Base-by-base conservation (phyloP, 257 asterid species). In the Paulownia fortunei region DNA sequence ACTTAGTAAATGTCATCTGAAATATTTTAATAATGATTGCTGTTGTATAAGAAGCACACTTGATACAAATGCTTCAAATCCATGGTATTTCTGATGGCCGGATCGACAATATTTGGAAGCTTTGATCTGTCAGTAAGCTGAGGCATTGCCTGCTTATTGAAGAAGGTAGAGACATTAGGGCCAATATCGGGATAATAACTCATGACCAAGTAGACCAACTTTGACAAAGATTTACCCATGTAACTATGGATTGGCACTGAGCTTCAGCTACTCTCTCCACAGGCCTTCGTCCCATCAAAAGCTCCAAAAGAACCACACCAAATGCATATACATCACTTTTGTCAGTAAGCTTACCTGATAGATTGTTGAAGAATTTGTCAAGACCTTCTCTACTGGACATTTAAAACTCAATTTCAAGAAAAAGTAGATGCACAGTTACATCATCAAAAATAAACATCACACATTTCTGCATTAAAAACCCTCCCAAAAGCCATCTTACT, bases 291-390 rank as follows among this genome's bases (percentile, higher is more conserved):
- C 99, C 99, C 71, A 85, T 84, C 85, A 95, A 84, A 80, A 95
- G 98, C 89, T 95, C 98, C 82, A 95, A 86, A 32, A 93, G 99
- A 60, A 95, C 84, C 54, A 95, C 96, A 9, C 99, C 99, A 61
- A 91, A 95, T 32, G 97, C 96, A 74, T 93, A 95, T 66, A 95
- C 99, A 13, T 95, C 99, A 58, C 98, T 93, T 86, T 95, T 93
- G 80, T 95, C 99, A 0, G 97, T 95, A 72, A 95, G 91, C 87
- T 90, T 93, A 68, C 98, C 99, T 95, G 85, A 69, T 66, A 77
- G 12, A 51, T 77, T 26, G 44, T 73, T 47, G 37, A 79, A 72
- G 21, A 75, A 79, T 72, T 46, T 54, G 16, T 42, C 26, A 81
- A 55, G 47, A 65, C 39, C 37, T 79, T 41, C 18, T 72, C 30